Evolutionary conservation across 192 early-diverging fungal genomes (phyloP).

Genomic region (Linnemannia exigua): DNA sequence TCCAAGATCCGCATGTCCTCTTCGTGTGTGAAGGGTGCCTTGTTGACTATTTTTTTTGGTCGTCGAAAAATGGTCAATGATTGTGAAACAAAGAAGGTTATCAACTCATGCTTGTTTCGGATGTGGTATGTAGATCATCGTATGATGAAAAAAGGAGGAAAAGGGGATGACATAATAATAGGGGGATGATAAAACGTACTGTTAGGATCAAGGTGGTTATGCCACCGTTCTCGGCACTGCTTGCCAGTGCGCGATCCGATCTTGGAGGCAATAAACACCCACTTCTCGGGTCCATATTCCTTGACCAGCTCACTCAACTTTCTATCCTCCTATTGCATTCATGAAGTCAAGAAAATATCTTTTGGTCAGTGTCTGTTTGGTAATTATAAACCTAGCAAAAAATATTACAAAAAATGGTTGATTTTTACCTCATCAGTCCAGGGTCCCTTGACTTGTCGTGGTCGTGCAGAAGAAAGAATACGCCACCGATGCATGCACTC

Average conservation of each 20-base stretch:
- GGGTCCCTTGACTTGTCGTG: conserved; percentile 28
- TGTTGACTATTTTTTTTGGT: conserved; percentile 25
- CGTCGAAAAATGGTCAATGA: not conserved
- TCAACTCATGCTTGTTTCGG: not conserved
- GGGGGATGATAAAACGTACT: conserved; percentile 13
- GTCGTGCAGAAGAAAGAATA: conserved; percentile 10
- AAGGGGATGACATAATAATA: not conserved
- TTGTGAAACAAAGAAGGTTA: not conserved
- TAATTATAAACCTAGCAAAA: not conserved
- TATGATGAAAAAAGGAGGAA: not conserved
- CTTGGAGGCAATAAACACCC: conserved; percentile 33
- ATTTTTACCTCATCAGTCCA: conserved; percentile 30
- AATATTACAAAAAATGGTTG: not conserved
- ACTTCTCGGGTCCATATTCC: conserved; percentile 26
- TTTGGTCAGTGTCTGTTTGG: not conserved
- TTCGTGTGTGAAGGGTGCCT: conserved; percentile 30
- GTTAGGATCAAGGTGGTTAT: conserved; percentile 28
- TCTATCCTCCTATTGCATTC: conserved; percentile 16
- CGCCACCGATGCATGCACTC: conserved; percentile 33
- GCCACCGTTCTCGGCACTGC: conserved; percentile 25
- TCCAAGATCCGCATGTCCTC: conserved; percentile 28
- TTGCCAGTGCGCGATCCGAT: conserved; percentile 34
- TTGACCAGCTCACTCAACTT: conserved; percentile 18
- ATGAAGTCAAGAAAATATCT: not conserved
- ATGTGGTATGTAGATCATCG: not conserved